phyloP scores from a whole-genome alignment of 2,329 filamentous ascomycete species.

The Fusarium verticillioides region DNA sequence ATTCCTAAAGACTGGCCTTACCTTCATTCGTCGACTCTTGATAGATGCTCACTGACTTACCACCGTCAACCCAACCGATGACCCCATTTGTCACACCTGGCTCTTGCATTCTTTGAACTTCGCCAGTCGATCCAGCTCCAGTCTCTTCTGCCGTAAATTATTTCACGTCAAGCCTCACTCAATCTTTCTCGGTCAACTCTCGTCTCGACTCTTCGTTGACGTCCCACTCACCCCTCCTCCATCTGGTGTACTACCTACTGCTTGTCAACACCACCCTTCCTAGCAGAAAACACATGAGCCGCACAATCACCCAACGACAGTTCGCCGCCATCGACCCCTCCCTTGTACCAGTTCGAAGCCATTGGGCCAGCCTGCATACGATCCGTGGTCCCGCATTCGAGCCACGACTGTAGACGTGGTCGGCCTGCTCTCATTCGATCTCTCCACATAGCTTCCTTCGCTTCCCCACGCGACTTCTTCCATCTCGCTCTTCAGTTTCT shows the following conservation, averaged over 20 bases:
- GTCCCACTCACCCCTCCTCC: slow-evolving; percentile 44
- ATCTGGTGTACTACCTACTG: slow-evolving; percentile 36
- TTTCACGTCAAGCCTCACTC: slow-evolving; percentile 4
- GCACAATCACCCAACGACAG: slow-evolving; percentile 45
- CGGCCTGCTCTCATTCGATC: slow-evolving; percentile 49
- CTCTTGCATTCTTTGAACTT: slow-evolving; percentile 37
- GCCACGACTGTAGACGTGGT: slow-evolving; percentile 53
- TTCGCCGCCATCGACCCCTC: slow-evolving; percentile 44
- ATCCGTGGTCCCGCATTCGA: slow-evolving; percentile 53
- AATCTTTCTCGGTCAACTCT: slow-evolving; percentile 31
- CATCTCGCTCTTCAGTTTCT: slow-evolving; percentile 48
- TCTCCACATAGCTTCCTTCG: slow-evolving; percentile 47
- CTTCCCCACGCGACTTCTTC: slow-evolving; percentile 51
- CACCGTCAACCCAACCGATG: slow-evolving; percentile 35
- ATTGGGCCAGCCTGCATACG: slow-evolving; percentile 53
- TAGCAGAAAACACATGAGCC: slow-evolving; percentile 41
- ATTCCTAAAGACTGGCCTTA: slow-evolving; percentile 20
- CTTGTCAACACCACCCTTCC: slow-evolving; percentile 44
- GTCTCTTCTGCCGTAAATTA: slow-evolving; percentile 3
- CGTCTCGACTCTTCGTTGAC: slow-evolving; percentile 28
- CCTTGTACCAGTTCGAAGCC: slow-evolving; percentile 46
- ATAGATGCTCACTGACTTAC: slow-evolving; percentile 39
- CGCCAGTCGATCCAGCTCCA: slow-evolving; percentile 14
- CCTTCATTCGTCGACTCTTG: slow-evolving; percentile 38
- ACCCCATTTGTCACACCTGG: slow-evolving; percentile 33